phyloP scores from a whole-genome alignment of 306 rosid genomes.

The Dryas drummondii region DNA sequence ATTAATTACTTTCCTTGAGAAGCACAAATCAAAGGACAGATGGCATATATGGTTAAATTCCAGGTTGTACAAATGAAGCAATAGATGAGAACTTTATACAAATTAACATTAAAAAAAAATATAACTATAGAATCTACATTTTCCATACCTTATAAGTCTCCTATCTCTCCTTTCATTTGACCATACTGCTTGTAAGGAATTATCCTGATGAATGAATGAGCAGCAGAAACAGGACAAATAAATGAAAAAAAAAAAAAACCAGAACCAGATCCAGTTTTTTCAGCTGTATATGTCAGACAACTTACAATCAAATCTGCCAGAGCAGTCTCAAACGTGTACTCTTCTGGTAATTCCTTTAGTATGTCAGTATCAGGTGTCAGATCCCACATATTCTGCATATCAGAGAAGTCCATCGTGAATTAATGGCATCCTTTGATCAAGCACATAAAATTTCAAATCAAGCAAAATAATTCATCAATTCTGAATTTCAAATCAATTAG shows the following conservation, averaged over 20 bases:
- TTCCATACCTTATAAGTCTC: slow-evolving; percentile 41
- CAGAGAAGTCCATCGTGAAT: slow-evolving; percentile 2
- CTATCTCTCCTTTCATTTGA: slow-evolving; percentile 24
- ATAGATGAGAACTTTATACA: not conserved
- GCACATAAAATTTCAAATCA: not conserved
- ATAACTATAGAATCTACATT: not conserved
- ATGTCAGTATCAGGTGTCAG: slow-evolving; percentile 57
- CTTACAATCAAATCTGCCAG: slow-evolving; percentile 71
- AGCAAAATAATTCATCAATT: not conserved
- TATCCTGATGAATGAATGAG: slow-evolving; percentile 47
- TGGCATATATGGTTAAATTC: not conserved
- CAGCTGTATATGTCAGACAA: not conserved
- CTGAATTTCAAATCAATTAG: not conserved
- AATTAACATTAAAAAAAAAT: not conserved
- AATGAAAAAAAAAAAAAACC: not conserved
- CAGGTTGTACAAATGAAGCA: not conserved
- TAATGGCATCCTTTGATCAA: not conserved
- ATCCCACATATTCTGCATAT: slow-evolving; percentile 70
- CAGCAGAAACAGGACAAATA: slow-evolving; percentile 1
- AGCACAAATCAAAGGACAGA: slow-evolving; percentile 4
- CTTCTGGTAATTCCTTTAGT: slow-evolving; percentile 55
- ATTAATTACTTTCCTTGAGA: not conserved
- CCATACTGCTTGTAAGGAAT: slow-evolving; percentile 76
- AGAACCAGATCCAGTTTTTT: not conserved
- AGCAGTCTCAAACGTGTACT: slow-evolving; percentile 56